phyloP scores from a whole-genome alignment of 768 basidiomycete genomes.

The Gyrodon lividus region DNA sequence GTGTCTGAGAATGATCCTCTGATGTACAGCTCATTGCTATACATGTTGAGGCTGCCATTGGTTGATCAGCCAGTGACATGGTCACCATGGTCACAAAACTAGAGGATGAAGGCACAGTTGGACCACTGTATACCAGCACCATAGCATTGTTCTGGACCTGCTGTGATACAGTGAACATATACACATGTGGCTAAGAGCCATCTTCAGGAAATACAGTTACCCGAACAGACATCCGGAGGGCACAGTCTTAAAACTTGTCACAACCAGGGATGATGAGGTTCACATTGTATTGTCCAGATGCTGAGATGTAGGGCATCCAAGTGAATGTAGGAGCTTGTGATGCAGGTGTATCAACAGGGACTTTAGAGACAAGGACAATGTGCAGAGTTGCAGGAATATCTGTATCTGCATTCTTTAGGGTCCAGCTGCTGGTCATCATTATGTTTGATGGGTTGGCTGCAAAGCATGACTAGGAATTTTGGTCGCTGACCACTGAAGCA shows the following conservation, averaged over 20 bases:
- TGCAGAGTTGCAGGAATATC: constrained; percentile 79
- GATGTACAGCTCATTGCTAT: constrained; percentile 68
- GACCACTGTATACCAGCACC: constrained; percentile 74
- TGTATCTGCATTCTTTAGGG: constrained; percentile 58
- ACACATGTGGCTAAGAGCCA: constrained; percentile 58
- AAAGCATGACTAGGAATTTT: constrained; percentile 73
- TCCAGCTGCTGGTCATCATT: constrained; percentile 70
- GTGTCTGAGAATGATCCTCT: constrained; percentile 89
- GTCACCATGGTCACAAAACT: constrained; percentile 72
- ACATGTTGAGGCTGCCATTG: constrained; percentile 78
- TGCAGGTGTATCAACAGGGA: constrained; percentile 61
- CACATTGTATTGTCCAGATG: constrained; percentile 81
- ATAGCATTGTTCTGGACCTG: constrained; percentile 61
- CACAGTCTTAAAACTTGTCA: constrained; percentile 74
- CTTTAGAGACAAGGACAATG: constrained; percentile 64
- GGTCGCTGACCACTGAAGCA: constrained; percentile 62
- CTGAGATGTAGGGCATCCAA: constrained; percentile 91
- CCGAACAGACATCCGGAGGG: constrained; percentile 73
- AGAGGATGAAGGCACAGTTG: constrained; percentile 71
- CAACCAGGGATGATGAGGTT: constrained; percentile 90
- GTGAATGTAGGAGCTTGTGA: constrained; percentile 75
- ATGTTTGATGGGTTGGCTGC: constrained; percentile 73
- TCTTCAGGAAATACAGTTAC: constrained; percentile 80
- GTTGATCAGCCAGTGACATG: constrained; percentile 68
- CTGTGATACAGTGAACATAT: constrained; percentile 70